These are phyloP conservation scores for Oropetium thomaeum DNA, from an alignment of 176 grass and related monocot genomes.

Conservation along the genomic window DNA sequence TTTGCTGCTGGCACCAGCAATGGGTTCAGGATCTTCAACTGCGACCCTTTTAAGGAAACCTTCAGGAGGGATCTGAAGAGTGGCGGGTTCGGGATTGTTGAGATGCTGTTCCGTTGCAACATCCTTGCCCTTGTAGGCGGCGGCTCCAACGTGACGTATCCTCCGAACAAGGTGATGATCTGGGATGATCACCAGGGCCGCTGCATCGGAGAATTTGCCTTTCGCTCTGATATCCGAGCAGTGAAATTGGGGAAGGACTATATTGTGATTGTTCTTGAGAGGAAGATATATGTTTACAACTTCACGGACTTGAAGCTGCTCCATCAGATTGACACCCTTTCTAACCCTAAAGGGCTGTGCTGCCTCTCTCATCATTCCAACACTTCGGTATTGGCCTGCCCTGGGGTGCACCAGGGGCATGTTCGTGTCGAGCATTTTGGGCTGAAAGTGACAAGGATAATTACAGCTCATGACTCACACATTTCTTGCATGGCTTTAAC, in stretches of 20 bases:
- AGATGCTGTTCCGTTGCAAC: constrained; percentile 92
- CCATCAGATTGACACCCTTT: constrained; percentile 86
- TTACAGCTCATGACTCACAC: constrained; percentile 84
- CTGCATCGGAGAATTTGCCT: constrained; percentile 84
- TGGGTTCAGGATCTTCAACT: constrained; percentile 86
- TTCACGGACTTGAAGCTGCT: constrained; percentile 79
- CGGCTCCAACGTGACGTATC: constrained; percentile 67
- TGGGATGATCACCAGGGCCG: constrained; percentile 93
- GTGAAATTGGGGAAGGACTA: constrained; percentile 64
- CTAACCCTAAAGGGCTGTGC: constrained; percentile 77
- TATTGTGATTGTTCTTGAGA: constrained; percentile 89
- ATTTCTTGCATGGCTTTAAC: constrained; percentile 87
- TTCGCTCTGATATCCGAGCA: constrained; percentile 63
- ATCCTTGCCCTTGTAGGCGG: constrained; percentile 89
- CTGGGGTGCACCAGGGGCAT: constrained; percentile 62
- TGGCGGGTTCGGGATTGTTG: constrained; percentile 80
- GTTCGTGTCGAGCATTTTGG: constrained; percentile 91
- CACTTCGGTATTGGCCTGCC: constrained; percentile 87
- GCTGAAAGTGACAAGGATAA: constrained; percentile 78
- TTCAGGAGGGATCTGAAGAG: constrained; percentile 87
- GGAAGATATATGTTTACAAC: constrained; percentile 85
- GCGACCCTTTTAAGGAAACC: constrained; percentile 77
- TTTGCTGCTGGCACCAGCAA: constrained; percentile 82
- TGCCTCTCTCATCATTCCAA: constrained; percentile 85
- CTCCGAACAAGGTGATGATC: constrained; percentile 85